Evolutionary conservation across 1,284 basidiomycete genomes (phyloP), one percentile per base, ranked within the genome.

Genomic region (Moniliophthora roreri): DNA sequence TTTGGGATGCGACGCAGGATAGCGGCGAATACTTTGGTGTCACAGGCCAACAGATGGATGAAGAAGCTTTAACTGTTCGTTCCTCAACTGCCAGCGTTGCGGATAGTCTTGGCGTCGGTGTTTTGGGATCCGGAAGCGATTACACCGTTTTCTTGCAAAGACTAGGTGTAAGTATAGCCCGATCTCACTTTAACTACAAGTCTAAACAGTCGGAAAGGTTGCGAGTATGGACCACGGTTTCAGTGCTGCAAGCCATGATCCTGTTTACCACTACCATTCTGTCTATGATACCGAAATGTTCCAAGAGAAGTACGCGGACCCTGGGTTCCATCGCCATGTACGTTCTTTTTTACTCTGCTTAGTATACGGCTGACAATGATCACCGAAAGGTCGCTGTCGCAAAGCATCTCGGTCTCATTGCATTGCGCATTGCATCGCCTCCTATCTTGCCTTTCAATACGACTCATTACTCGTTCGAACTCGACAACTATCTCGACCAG

Each of bases 201-300:
- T 21, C 5, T 23, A 23, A 15, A n/a, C n/a, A n/a, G n/a, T 21
- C n/a, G 9, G 7, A 5, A 15, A 70, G 87, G 79, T 76, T 62
- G 82, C 69, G 23, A 77, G 75, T 54, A 64, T 67, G 10, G 70
- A 78, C 57, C 68, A 74, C 63, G 72, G 74, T 16, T 79, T 80
- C 45, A 63, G 60, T 7, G 37, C 28, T 60, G 80, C 83, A 16
- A 69, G 66, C 0, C 69, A 69, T 42, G 88, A 91, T 63, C 78
- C 91, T 4, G 78, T 81, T 4, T 91, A 91, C 63, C 90, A 91
- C 65, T 91, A 91, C 62, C 86, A 89, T 63, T 89, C 87, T n/a
- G 81, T 92, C 57, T 95, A 89, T 66, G 93, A 95, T 67, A 82
- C 79, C 24, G 80, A 86, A 61, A 71, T 74, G 48, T 95, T 87